phyloP scores from a whole-genome alignment of 2,329 filamentous ascomycete species.

The Diaporthe sp. region DNA sequence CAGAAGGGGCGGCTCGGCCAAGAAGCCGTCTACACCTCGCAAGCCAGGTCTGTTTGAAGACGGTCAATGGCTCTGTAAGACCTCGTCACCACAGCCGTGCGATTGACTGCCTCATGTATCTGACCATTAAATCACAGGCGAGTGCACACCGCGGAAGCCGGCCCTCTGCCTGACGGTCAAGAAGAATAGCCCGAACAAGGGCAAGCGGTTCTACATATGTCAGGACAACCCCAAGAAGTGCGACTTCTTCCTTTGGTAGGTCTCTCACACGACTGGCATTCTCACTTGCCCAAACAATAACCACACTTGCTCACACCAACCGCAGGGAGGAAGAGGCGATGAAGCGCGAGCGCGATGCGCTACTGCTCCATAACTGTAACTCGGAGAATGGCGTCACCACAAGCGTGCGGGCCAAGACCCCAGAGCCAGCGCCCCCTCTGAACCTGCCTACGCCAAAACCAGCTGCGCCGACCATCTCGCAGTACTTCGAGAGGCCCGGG shows the following conservation, averaged over 20 bases:
- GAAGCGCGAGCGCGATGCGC: constrained; percentile 45
- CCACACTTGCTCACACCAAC: not conserved
- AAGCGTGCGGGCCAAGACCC: constrained; percentile 33
- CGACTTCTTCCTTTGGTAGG: constrained; percentile 58
- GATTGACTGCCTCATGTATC: not conserved
- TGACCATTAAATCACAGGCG: constrained; percentile 47
- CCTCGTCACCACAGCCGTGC: not conserved
- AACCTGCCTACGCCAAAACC: constrained; percentile 7
- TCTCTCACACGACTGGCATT: not conserved
- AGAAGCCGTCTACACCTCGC: constrained; percentile 22
- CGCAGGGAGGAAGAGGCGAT: constrained; percentile 51
- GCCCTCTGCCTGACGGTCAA: constrained; percentile 53
- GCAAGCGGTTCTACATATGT: constrained; percentile 59
- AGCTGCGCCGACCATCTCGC: constrained; percentile 14
- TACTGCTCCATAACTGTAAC: constrained; percentile 38
- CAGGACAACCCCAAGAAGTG: constrained; percentile 50
- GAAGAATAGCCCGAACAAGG: constrained; percentile 55
- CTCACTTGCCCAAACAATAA: not conserved
- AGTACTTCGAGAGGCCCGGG: constrained; percentile 9
- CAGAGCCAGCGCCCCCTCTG: constrained; percentile 24
- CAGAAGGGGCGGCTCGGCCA: constrained; percentile 22
- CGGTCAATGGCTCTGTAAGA: constrained; percentile 47
- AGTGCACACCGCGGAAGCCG: constrained; percentile 56
- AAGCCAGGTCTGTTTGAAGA: constrained; percentile 43
- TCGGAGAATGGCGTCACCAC: constrained; percentile 37